Base-by-base conservation (phyloP, 441 rosid genomes). In the Erysimum cheiri region DNA sequence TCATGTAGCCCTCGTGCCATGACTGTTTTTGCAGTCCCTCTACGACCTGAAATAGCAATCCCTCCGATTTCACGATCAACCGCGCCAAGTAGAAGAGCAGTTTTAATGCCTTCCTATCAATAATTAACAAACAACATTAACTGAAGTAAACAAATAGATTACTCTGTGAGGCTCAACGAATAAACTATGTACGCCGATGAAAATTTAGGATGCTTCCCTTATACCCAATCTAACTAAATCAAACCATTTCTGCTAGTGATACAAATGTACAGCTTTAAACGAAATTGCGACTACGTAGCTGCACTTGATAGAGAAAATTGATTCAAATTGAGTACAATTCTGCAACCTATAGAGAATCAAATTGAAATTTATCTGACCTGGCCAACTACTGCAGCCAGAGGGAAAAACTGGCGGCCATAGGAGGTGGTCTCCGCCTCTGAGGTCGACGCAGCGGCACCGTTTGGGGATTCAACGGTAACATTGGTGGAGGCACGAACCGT, bases 1-100 rank as follows among this genome's bases (percentile, higher is more conserved):
- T 86, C 96, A 70, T 93, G 96, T 63, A 91, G 64, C 3, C 98
- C 98, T 65, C 98, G 91, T 11, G 97, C 97, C 97, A 93, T 88
- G 36, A 93, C 80, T 11, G 97, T 91, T 81, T 91, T 93, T 50
- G 97, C 96, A 58, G 96, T 93, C 64, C 96, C 98, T 78, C 98
- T 82, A 67, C 75, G 89, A 62, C 96, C 97, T 58, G 90, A 88
- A 29, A 93, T 84, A 54, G 95, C 97, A 76, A 91, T 87, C 70
- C 98, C 97, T 71, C 98, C 97, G 62, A 93, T 85, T 62, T 88
- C 96, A 67, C 95, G 89, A 74, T 93, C 98, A 83, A 80, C 88
- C 26, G 98, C 98, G 2, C 98, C 97, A 74, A 95, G 96, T 77
- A 92, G 71, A 76, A 95, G 92, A 49, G 97, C 96, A 76, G 97